Conservation (phyloP, 176 grass and related monocot genomes). For the Chrysopogon serrulatus region DNA sequence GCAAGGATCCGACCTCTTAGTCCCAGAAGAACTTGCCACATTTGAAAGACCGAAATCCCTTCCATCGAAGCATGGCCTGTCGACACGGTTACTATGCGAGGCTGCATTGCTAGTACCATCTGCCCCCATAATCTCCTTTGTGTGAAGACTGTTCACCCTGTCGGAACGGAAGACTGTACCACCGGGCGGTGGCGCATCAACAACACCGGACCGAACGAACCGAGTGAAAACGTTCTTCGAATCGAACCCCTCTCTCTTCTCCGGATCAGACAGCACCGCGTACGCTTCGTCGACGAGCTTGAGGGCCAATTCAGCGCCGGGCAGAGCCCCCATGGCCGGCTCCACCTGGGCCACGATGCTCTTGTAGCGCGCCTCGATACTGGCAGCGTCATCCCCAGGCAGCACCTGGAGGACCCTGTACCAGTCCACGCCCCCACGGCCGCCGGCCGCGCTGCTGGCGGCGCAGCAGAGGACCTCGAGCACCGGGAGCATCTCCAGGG, state of each 20-base stretch:
- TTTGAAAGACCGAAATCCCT: constrained; percentile 15
- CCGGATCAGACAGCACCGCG: constrained; percentile 41
- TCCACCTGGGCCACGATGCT: constrained; percentile 38
- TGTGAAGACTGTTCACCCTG: background rate
- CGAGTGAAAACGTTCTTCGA: background rate
- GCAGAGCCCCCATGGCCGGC: constrained; percentile 29
- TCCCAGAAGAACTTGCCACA: constrained; percentile 33
- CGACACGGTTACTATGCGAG: background rate
- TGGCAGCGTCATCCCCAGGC: constrained; percentile 21
- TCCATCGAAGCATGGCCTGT: background rate
- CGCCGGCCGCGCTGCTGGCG: background rate
- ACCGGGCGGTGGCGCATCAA: background rate
- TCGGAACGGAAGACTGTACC: background rate
- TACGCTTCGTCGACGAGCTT: constrained; percentile 50
- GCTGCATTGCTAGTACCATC: background rate
- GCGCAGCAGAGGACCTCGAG: constrained; percentile 78
- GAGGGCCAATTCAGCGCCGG: constrained; percentile 38
- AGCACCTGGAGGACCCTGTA: constrained; percentile 58
- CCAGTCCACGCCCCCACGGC: constrained; percentile 30
- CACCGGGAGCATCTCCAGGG: constrained; percentile 54
- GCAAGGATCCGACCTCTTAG: constrained; percentile 14
- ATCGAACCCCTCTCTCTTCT: constrained; percentile 40
- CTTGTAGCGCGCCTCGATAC: constrained; percentile 41
- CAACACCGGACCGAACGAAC: background rate
- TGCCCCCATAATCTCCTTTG: background rate